Evolutionary conservation across 169 alveolate genomes (phyloP).

Genomic region (Amoebophrya sp.): DNA sequence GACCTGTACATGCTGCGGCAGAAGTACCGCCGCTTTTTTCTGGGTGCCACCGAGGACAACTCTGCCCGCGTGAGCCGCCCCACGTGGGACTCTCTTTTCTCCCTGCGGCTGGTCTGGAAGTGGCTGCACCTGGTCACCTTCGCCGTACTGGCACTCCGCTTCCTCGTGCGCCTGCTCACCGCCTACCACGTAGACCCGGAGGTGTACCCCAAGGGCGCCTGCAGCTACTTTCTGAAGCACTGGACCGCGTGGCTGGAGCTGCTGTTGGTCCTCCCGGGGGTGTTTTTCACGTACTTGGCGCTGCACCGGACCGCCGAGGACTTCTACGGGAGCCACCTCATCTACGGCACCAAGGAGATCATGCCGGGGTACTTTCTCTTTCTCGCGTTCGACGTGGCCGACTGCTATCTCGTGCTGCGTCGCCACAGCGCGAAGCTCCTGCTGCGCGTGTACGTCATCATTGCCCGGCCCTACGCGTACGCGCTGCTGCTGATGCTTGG

Average conservation of each 20-base stretch:
- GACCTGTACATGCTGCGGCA: not conserved
- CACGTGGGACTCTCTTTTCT: not conserved
- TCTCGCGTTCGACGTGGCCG: not conserved
- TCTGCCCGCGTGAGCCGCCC: no score
- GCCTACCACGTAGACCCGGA: not conserved
- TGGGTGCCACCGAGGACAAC: no score
- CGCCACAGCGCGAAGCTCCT: not conserved
- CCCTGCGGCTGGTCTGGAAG: not conserved
- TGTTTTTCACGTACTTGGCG: not conserved
- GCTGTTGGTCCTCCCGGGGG: not conserved
- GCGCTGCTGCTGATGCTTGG: not conserved
- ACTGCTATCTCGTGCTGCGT: not conserved
- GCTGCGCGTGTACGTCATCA: not conserved
- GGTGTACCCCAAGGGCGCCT: not conserved
- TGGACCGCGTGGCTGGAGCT: not conserved
- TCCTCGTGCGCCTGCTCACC: not conserved
- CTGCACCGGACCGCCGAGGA: not conserved
- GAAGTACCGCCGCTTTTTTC: not conserved
- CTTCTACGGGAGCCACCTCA: not conserved
- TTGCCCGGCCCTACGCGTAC: not conserved
- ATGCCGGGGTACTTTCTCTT: not conserved
- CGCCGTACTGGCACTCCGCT: not conserved
- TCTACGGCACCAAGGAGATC: slow-evolving; percentile 17
- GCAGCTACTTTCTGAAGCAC: not conserved
- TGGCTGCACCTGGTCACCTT: not conserved